These are phyloP conservation scores for Trypanosoma melophagium DNA, from an alignment of 208 protist genomes.

Conservation along the genomic window DNA sequence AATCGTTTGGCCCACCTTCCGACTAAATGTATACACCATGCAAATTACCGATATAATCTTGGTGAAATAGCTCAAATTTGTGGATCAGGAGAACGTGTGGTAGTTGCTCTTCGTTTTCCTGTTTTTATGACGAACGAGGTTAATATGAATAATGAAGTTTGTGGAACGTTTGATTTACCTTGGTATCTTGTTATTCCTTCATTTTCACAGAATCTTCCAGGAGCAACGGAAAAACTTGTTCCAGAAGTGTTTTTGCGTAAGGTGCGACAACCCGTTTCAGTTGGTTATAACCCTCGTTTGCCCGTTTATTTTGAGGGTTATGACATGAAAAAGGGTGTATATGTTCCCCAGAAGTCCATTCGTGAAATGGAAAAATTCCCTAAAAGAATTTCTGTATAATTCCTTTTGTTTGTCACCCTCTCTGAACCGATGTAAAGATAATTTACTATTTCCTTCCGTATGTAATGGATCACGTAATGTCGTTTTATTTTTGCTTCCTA, in stretches of 20 bases:
- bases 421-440: neutral
- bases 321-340: constrained; percentile 23
- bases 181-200: constrained; percentile 22
- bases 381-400: neutral
- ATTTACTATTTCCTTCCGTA: neutral
- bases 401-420: constrained; percentile 8
- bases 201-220: constrained; percentile 7
- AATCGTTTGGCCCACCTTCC: neutral
- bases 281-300: constrained; percentile 10
- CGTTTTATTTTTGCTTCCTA: neutral
- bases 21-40: constrained; percentile 1
- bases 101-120: constrained; percentile 15
- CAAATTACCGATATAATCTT: constrained; percentile 5
- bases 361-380: neutral
- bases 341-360: constrained; percentile 20
- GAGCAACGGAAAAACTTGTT: constrained; percentile 12
- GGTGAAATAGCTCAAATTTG: constrained; percentile 10
- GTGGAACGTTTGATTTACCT: constrained; percentile 1
- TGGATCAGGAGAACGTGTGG: neutral
- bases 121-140: constrained; percentile 9
- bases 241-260: constrained; percentile 7
- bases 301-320: constrained; percentile 26
- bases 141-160: neutral
- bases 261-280: neutral
- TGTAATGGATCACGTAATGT: neutral